A percentile compares a stretch with the other conserved stretches of the same genome.
Conservation (phyloP, 75 land plant species). For the Ceratopteris richardii region DNA sequence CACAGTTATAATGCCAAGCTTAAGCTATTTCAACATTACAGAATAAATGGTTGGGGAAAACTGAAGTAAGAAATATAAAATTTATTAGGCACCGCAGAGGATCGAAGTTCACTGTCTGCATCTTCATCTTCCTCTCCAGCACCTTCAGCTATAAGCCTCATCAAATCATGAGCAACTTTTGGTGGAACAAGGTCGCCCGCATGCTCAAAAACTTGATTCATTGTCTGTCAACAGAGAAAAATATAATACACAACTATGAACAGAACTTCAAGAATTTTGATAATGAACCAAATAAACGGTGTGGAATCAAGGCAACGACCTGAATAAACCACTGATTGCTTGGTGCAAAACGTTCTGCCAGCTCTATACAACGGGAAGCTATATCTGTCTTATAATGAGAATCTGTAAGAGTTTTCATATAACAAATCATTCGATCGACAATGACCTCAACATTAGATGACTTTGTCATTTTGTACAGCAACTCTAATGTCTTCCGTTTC, state of each 20-base stretch:
- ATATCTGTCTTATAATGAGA: constrained; percentile 90
- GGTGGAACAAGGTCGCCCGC: constrained; percentile 90
- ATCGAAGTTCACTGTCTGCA: constrained; percentile 83
- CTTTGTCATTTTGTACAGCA: constrained; percentile 96
- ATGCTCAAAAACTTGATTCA: constrained; percentile 98
- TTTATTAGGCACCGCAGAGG: no score
- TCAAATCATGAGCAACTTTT: constrained; percentile 92
- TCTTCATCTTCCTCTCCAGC: constrained; percentile 89
- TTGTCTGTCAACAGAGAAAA: constrained; percentile 52
- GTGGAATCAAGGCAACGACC: constrained; percentile 23
- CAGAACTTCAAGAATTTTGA: neutral
- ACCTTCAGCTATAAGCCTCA: constrained; percentile 97
- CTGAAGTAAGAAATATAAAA: no score
- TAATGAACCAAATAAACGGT: neutral
- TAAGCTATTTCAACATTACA: no score
- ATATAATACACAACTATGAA: neutral
- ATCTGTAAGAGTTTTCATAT: constrained; percentile 89
- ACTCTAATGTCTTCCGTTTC: constrained; percentile 92
- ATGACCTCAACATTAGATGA: constrained; percentile 96
- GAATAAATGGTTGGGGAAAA: no score
- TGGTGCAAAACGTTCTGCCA: constrained; percentile 97
- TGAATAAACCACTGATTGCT: constrained; percentile 98
- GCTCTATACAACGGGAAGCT: constrained; percentile 88
- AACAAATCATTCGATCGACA: constrained; percentile 93
- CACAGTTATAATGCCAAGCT: no score